Evolutionary conservation across 768 basidiomycete species (phyloP).

Genomic region (Russula dissimulans): DNA sequence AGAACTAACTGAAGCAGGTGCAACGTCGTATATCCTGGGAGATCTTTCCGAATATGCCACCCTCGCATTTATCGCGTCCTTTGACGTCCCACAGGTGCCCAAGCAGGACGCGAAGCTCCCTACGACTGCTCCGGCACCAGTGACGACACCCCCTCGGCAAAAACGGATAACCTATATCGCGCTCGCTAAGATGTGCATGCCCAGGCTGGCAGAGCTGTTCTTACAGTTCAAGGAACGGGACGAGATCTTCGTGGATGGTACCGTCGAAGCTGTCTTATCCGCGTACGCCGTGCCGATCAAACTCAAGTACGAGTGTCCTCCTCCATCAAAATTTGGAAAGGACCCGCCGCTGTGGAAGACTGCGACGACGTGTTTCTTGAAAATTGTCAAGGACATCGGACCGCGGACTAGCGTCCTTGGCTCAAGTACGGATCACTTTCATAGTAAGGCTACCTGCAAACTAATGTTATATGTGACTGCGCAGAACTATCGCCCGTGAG

Average conservation of each 20-base stretch:
- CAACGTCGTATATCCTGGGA: slow-evolving; percentile 64
- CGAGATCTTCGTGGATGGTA: slow-evolving; percentile 71
- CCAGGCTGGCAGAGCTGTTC: slow-evolving; percentile 71
- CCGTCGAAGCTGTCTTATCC: slow-evolving; percentile 72
- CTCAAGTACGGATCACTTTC: slow-evolving; percentile 30
- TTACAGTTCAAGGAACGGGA: slow-evolving; percentile 48
- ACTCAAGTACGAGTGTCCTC: slow-evolving; percentile 89
- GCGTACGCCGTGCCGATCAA: slow-evolving; percentile 88
- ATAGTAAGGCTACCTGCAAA: slow-evolving; percentile 6
- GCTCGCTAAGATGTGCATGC: slow-evolving; percentile 83
- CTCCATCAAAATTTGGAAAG: slow-evolving; percentile 79
- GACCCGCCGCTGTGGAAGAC: slow-evolving; percentile 92
- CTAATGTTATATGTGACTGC: neutral
- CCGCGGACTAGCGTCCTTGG: slow-evolving; percentile 42
- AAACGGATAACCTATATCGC: slow-evolving; percentile 84
- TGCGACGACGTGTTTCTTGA: slow-evolving; percentile 72
- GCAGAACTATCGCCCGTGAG: slow-evolving; percentile 52
- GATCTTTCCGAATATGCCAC: slow-evolving; percentile 83
- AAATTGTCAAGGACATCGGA: slow-evolving; percentile 60
- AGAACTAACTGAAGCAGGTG: slow-evolving; percentile 50
- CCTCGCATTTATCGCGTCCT: slow-evolving; percentile 78
- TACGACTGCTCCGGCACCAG: slow-evolving; percentile 19
- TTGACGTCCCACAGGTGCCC: slow-evolving; percentile 39
- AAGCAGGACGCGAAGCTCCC: slow-evolving; percentile 2
- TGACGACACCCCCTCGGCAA: slow-evolving; percentile 32